Conservation (phyloP, 2,329 filamentous ascomycete species). For the Aurifilum marmelostoma region DNA sequence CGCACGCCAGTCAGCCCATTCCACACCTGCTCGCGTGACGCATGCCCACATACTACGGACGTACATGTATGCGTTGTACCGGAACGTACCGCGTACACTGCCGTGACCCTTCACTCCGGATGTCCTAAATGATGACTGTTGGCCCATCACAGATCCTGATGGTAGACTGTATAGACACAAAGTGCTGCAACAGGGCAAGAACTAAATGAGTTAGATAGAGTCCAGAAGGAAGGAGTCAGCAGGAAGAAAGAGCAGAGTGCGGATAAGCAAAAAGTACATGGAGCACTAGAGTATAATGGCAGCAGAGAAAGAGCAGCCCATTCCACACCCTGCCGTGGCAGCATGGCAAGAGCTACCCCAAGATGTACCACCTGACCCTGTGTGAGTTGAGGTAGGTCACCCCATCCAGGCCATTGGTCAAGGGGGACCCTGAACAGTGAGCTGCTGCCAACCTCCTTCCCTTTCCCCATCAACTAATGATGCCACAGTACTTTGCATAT, state of each 20-base stretch:
- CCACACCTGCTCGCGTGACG: conserved; percentile 14
- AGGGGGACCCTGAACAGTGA: not conserved
- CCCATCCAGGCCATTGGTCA: not conserved
- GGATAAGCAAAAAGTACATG: not conserved
- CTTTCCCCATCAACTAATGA: not conserved
- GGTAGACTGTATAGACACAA: not conserved
- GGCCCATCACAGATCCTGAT: not conserved
- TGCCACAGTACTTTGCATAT: not conserved
- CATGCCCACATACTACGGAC: conserved; percentile 7
- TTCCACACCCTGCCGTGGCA: conserved; percentile 12
- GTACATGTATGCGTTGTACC: not conserved
- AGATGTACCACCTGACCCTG: not conserved
- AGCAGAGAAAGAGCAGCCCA: conserved; percentile 8
- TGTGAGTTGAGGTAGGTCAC: not conserved
- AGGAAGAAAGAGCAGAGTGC: not conserved
- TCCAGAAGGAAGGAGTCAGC: not conserved
- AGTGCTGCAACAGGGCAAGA: not conserved
- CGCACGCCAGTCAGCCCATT: conserved; percentile 12
- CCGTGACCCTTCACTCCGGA: not conserved
- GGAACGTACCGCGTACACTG: not conserved
- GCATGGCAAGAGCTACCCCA: conserved; percentile 2
- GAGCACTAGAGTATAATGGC: not conserved
- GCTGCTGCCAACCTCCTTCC: not conserved
- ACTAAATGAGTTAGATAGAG: not conserved
- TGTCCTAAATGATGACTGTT: not conserved